A percentile compares a stretch with the other conserved stretches of the same genome.
Conservation (phyloP, 148 eudicot genomes). For the Dysphania ambrosioides region DNA sequence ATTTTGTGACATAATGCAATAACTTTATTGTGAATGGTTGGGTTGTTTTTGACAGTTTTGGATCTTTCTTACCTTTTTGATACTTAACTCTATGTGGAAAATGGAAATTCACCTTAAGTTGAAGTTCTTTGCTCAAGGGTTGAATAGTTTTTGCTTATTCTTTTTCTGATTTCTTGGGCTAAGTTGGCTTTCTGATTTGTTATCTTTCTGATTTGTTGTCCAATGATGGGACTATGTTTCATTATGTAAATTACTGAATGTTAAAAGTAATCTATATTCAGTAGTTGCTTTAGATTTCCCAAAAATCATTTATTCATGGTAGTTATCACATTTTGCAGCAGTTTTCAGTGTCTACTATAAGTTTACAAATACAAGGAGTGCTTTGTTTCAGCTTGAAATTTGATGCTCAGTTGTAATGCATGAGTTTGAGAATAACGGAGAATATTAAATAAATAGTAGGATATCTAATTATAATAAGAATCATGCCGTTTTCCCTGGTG, state of each 20-base stretch:
- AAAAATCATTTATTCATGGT: background rate
- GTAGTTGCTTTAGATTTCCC: too few relatives aligned
- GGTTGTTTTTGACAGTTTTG: slow-evolving; percentile 11
- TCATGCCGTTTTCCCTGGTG: background rate
- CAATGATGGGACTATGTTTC: background rate
- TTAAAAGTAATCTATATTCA: background rate
- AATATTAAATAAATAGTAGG: background rate
- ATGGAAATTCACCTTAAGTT: background rate
- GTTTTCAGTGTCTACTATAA: background rate
- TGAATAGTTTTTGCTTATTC: background rate
- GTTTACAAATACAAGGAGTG: background rate
- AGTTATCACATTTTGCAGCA: background rate
- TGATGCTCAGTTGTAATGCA: background rate
- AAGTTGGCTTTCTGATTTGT: background rate
- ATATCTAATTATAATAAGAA: background rate
- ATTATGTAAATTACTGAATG: background rate
- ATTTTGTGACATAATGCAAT: background rate
- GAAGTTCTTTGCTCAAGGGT: background rate
- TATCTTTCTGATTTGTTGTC: background rate
- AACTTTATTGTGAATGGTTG: background rate
- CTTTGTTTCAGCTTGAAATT: background rate
- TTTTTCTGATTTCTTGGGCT: background rate
- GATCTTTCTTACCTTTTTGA: background rate
- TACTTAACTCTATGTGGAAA: background rate
- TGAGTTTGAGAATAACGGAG: background rate